A percentile compares a stretch with the other conserved stretches of the same genome.
phyloP scores from a whole-genome alignment of 139 green algal genomes.

The Micractinium sp. region DNA sequence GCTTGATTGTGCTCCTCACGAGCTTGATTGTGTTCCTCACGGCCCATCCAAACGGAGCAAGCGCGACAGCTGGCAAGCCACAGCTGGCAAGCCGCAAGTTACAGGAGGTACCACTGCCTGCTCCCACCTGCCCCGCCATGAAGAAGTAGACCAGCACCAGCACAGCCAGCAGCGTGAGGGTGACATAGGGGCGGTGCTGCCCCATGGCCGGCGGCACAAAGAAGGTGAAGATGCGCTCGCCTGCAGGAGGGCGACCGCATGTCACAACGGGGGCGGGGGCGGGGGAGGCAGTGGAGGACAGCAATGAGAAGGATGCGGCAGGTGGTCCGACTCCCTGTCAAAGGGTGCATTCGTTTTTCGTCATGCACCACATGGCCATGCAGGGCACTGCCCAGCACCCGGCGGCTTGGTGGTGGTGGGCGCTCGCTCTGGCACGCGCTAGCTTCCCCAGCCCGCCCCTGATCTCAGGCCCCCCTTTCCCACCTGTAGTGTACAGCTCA shows the following conservation, averaged over 20 bases:
- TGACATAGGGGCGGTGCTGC: constrained; percentile 50
- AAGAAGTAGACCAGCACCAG: constrained; percentile 51
- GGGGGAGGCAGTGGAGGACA: neutral
- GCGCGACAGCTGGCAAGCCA: no score
- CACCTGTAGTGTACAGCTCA: constrained; percentile 56
- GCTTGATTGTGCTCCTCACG: no score
- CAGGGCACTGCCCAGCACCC: neutral
- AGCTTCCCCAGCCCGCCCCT: neutral
- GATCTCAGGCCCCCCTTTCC: neutral
- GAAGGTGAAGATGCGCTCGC: constrained; percentile 45
- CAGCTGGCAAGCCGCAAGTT: neutral
- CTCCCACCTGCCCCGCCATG: constrained; percentile 35
- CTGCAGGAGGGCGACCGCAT: constrained; percentile 1
- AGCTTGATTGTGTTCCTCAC: no score
- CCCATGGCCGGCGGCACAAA: constrained; percentile 47
- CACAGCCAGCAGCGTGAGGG: constrained; percentile 22
- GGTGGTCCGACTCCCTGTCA: neutral
- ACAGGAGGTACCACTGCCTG: no score
- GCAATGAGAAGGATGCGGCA: neutral
- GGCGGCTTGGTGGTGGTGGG: neutral
- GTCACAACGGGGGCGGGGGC: neutral
- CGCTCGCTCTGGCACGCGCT: no score
- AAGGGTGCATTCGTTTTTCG: neutral
- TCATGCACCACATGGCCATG: neutral
- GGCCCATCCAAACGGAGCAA: no score